phyloP scores from a whole-genome alignment of 2,329 filamentous ascomycete species.

The Arachnomyces sp. region DNA sequence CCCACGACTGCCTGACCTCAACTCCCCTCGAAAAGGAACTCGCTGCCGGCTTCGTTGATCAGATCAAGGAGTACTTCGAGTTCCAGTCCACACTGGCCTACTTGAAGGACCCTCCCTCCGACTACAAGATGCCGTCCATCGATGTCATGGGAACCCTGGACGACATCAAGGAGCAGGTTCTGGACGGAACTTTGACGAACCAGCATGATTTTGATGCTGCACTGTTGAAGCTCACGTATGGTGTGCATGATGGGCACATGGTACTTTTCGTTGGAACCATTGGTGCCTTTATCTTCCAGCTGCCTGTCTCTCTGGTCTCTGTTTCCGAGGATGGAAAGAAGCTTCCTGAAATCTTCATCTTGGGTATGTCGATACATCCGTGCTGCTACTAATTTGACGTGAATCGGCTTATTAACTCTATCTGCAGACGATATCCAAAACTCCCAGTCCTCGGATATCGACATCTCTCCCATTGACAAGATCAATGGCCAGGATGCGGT shows the following conservation, averaged over 20 bases:
- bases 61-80: conserved; percentile 15
- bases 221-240: conserved; percentile 45
- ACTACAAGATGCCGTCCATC: conserved; percentile 42
- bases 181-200: conserved; percentile 37
- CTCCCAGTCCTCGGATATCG: conserved; percentile 10
- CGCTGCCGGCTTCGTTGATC: conserved; percentile 15
- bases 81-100: conserved; percentile 19
- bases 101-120: conserved; percentile 38
- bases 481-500: conserved; percentile 24
- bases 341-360: conserved; percentile 47
- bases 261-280: conserved; percentile 21
- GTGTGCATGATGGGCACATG: conserved; percentile 56
- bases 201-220: conserved; percentile 50
- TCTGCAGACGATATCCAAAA: conserved; percentile 12
- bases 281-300: conserved; percentile 39
- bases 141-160: conserved; percentile 43
- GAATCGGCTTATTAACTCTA: background rate
- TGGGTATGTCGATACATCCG: conserved; percentile 3
- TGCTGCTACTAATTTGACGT: conserved; percentile 5
- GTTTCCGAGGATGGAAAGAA: conserved; percentile 52
- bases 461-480: conserved; percentile 20
- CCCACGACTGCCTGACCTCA: conserved; percentile 16
- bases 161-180: conserved; percentile 37
- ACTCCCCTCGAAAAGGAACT: conserved; percentile 16
- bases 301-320: conserved; percentile 44